These are phyloP conservation scores for Citeromyces matritensis DNA, from an alignment of 805 yeast genomes.

Conservation along the genomic window DNA sequence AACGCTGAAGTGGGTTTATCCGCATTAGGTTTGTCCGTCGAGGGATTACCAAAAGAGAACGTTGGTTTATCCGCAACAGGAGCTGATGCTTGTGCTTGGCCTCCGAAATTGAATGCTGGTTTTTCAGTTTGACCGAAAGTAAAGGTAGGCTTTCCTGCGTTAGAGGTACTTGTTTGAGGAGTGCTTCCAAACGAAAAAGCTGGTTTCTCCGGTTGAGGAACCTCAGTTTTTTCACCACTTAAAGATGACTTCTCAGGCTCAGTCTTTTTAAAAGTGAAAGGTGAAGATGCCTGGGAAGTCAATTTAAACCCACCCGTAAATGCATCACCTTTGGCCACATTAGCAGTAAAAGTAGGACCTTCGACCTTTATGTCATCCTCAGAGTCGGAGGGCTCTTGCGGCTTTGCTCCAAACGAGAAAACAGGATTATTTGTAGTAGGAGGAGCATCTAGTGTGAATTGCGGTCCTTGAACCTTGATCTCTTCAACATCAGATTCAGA, in stretches of 20 bases:
- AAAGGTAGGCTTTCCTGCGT: neutral
- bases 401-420: slow-evolving; percentile 25
- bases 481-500: slow-evolving; percentile 30
- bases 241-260: neutral
- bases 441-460: slow-evolving; percentile 29
- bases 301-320: slow-evolving; percentile 14
- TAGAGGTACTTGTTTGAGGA: no score
- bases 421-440: slow-evolving; percentile 36
- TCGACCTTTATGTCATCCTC: slow-evolving; percentile 54
- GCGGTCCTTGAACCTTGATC: slow-evolving; percentile 56
- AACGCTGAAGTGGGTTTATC: neutral
- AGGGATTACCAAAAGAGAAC: slow-evolving; percentile 8
- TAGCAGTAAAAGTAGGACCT: slow-evolving; percentile 54
- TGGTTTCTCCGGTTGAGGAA: slow-evolving; percentile 6
- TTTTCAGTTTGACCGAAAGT: slow-evolving; percentile 3
- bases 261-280: slow-evolving; percentile 1
- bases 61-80: slow-evolving; percentile 2
- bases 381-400: slow-evolving; percentile 26
- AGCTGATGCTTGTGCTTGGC: slow-evolving; percentile 1
- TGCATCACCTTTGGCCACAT: slow-evolving; percentile 15
- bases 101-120: slow-evolving; percentile 13
- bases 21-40: neutral
- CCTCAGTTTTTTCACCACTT: neutral
- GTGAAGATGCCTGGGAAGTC: slow-evolving; percentile 4
- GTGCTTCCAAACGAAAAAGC: slow-evolving; percentile 12